Base-by-base conservation (phyloP, 2,329 filamentous ascomycete species). In the Gnomoniopsis smithogilvyi region DNA sequence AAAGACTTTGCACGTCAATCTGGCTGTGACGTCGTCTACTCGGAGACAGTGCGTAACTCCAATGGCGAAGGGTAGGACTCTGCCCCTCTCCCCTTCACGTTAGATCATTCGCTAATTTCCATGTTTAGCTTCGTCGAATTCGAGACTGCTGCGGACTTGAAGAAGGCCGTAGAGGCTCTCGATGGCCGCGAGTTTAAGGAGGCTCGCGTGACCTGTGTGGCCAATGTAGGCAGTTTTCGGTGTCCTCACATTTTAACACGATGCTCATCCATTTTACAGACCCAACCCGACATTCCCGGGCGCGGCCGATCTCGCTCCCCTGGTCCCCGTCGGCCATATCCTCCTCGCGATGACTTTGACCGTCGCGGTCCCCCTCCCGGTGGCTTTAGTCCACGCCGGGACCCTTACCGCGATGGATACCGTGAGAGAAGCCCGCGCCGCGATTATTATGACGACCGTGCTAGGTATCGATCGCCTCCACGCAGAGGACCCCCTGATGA, bases 1-100 rank as follows among this genome's bases (percentile, higher is more conserved):
- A 99, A 99, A 90, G 95, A 99, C 76, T 99, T 99, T 78, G 95
- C 95, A 64, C 92, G 95, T 73, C 91, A 96, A 76, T 96, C 94
- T 75, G 92, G 92, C 76, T 85, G 96, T 76, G 95, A 98, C 74
- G 95, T 99, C 66, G 95, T 99, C 70, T 99, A 96, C 75, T 97
- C 93, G 65, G 95, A 99, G 79, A 96, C 96, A 62, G 89, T 88
- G 68, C 92, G 94, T 70, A 93, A 96, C 73, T 90, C 89, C 66
- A 92, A 96, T 73, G 92, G 92, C 66, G 91, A 90, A 85, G 94
- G 94, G 92, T 96, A 77, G 77, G 89, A 81, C 6, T n/a, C 14
- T 49, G 19, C 15, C 2, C 24, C 22, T 4, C 11, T n/a, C 3
- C 17, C 54, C 26, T 34, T n/a, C 3, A 11, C 22, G 19, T 24